Percentiles rank a stretch among this genome's conserved stretches.
phyloP scores from a whole-genome alignment of 1,284 basidiomycete species.

The Heterobasidion annosum region DNA sequence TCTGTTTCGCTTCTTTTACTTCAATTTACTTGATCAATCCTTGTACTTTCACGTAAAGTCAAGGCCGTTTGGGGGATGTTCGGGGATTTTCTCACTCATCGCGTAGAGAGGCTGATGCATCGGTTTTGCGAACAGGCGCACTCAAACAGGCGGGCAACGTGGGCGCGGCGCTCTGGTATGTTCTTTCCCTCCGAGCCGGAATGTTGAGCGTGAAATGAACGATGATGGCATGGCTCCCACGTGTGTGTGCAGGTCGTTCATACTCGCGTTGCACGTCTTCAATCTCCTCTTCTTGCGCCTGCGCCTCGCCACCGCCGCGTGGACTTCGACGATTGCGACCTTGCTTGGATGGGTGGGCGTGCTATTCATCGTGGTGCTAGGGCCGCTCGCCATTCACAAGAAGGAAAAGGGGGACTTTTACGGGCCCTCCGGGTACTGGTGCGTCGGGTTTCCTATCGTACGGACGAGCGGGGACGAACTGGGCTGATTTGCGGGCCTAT shows the following conservation, averaged over 20 bases:
- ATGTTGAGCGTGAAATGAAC: neutral
- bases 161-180: slow-evolving; percentile 29
- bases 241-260: slow-evolving; percentile 23
- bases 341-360: slow-evolving; percentile 26
- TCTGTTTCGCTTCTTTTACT: neutral
- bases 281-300: slow-evolving; percentile 30
- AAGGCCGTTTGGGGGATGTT: too few species aligned
- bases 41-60: neutral
- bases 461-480: too few species aligned
- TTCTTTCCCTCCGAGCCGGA: neutral
- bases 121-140: slow-evolving; percentile 13
- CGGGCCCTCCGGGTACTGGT: slow-evolving; percentile 34
- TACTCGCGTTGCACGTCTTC: slow-evolving; percentile 31
- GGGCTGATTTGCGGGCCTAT: too few species aligned
- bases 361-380: slow-evolving; percentile 23
- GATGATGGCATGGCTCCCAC: neutral
- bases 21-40: neutral
- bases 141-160: slow-evolving; percentile 36
- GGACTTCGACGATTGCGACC: slow-evolving; percentile 19
- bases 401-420: slow-evolving; percentile 28
- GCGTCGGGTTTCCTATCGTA: neutral
- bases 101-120: too few species aligned
- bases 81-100: neutral
- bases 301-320: slow-evolving; percentile 11
- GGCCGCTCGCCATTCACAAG: slow-evolving; percentile 25